Base-by-base conservation (phyloP, 768 basidiomycete species). In the Russula ochroleuca region DNA sequence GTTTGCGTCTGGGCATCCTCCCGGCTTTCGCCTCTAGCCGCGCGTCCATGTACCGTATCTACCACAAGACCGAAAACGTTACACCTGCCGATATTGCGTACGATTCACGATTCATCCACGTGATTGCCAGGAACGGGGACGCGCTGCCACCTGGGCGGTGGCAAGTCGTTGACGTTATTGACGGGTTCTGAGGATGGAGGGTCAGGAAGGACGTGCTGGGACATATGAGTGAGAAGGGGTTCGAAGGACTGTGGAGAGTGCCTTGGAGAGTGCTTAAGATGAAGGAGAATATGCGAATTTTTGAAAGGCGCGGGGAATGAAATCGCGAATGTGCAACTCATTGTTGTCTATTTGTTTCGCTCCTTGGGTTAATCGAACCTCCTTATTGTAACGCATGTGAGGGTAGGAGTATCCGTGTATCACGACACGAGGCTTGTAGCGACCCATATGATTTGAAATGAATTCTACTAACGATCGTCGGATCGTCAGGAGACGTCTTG, bases 31-130 rank as follows among this genome's bases (percentile, higher is more conserved):
- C 63, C 54, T 58, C 57, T n/a, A n/a, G 50, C n/a, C n/a, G n/a
- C n/a, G n/a, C n/a, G n/a, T 13, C 58, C 69, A 35, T 92, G n/a
- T n/a, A n/a, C n/a, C n/a, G 90, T 87, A 78, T 75, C 41, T 96
- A 94, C 75, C 83, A 92, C 75, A 96, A 94, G 77, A 88, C 90
- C 0, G 94, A 97, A 73, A 74, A 78, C 35, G 72, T 90, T 38
- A 74, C 79, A 0, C 69, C 79, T 1, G 54, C 62, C 1, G 70
- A 75, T 15, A 76, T 86, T 58, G 76, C 81, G 3, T 69, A 70
- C 23, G 67, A 75, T 13, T 65, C 69, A 8, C 69, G 73, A 7
- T 79, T 87, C 68, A 86, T 88, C 1, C 87, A 92, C 70, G 75
- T 85, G 55, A 84, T 92, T 57, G 73, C 81, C 0, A 88, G 88